Evolutionary conservation across 169 alveolate species (phyloP), one percentile per base, ranked within the genome.

Genomic region (Babesia bigemina): DNA sequence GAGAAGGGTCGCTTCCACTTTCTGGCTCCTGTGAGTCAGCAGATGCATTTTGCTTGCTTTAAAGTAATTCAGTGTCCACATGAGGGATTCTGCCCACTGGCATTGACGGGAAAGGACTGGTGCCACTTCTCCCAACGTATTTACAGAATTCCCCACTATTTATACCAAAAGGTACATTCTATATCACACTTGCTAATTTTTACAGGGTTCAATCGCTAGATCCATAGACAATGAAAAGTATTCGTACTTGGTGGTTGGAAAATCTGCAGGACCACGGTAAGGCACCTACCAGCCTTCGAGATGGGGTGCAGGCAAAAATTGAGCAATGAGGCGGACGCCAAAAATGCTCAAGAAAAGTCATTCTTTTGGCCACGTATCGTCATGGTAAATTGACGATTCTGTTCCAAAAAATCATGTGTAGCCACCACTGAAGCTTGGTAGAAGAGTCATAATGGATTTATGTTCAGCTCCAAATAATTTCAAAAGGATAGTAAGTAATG

Each of bases 21-120:
- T 53, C 70, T 92, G 24, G 91, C 95, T 1, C 96, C 96, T n/a
- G 90, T 75, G 55, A 56, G 86, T 45, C 45, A 19, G 12, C 29
- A 14, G 11, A 2, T 10, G 22, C 6, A 28, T 24, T 22, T 17
- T 45, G 21, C 21, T 9, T 14, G 39, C 45, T 22, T 56, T 19
- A 16, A 0, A 19, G 28, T 26, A 9, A n/a, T 36, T 0, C 65
- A 85, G 89, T 94, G 98, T 45, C 95, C 97, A 0, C 98, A 94
- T 60, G 98, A 94, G 63, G 90, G 93, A 52, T 78, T 93, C 49
- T 94, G 98, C 61, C 98, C 98, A 0, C 58, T 94, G 50, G 92
- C 96, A 0, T 58, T 91, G 63, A 93, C 97, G 3, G 97, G 97
- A 14, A 70, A 92, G 55, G 98, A 94, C 66, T 94, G 98, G 94